These are phyloP conservation scores for Cryptococcus jaspeensis DNA, from an alignment of 1,284 basidiomycete genomes.

Conservation along the genomic window DNA sequence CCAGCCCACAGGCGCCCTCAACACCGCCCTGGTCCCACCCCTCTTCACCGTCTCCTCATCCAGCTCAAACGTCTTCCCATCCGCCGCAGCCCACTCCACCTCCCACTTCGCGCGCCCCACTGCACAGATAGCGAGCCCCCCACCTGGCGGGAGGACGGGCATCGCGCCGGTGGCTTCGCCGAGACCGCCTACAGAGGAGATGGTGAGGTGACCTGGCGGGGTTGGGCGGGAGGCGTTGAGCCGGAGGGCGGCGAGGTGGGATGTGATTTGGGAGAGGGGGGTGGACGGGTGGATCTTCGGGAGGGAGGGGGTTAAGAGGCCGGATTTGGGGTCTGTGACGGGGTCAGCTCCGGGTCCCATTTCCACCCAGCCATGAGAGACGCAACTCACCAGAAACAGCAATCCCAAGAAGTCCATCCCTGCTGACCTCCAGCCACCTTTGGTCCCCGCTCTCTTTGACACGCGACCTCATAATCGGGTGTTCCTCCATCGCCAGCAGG, in stretches of 20 bases:
- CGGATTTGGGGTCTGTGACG: conserved; percentile 64
- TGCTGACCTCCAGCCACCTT: conserved; percentile 36
- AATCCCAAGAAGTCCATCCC: conserved; percentile 40
- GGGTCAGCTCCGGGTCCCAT: not conserved
- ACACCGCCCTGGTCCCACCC: conserved; percentile 53
- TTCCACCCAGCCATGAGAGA: too few species aligned
- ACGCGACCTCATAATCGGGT: conserved; percentile 44
- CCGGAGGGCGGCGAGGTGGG: conserved; percentile 58
- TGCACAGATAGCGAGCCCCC: conserved; percentile 86
- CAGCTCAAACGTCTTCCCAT: conserved; percentile 59
- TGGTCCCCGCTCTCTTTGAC: conserved; percentile 25
- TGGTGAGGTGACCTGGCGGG: conserved; percentile 67
- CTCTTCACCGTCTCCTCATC: conserved; percentile 55
- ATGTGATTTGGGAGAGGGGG: conserved; percentile 63
- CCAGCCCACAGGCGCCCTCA: conserved; percentile 78
- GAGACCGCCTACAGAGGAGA: conserved; percentile 82
- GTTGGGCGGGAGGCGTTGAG: conserved; percentile 65
- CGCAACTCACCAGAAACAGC: conserved; percentile 44
- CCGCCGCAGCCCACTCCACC: conserved; percentile 30
- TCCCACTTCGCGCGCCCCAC: conserved; percentile 77
- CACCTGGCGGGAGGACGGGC: conserved; percentile 81
- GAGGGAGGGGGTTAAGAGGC: conserved; percentile 83
- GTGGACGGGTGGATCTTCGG: conserved; percentile 61
- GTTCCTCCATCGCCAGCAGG: conserved; percentile 70
- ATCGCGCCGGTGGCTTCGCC: conserved; percentile 69